Percentiles rank a stretch among this genome's conserved stretches.
Evolutionary conservation across 805 yeast species (phyloP).

Genomic region (Hanseniaspora singularis): DNA sequence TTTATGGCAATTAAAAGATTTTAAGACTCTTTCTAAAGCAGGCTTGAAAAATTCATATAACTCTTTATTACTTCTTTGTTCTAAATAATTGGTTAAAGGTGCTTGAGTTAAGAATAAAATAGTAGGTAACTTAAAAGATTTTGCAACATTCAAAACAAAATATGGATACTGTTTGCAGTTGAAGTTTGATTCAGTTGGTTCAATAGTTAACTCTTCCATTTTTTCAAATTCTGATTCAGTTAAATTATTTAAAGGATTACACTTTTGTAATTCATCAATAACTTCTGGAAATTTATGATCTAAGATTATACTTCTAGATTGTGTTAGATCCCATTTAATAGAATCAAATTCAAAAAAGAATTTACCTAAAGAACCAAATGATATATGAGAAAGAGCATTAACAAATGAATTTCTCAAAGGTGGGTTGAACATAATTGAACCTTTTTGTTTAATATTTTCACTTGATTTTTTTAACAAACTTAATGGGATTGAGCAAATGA

Average conservation of each 20-base stretch:
- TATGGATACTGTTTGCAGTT: constrained; percentile 50
- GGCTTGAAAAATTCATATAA: constrained; percentile 55
- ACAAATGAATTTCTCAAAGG: constrained; percentile 34
- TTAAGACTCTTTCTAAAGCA: constrained; percentile 25
- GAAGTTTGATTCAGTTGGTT: constrained; percentile 1
- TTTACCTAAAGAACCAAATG: constrained; percentile 55
- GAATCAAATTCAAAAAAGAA: constrained; percentile 47
- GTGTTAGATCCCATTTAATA: constrained; percentile 39
- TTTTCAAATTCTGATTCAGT: constrained; percentile 49
- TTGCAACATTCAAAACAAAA: constrained; percentile 44
- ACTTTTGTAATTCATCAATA: constrained; percentile 14
- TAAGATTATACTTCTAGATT: constrained; percentile 11
- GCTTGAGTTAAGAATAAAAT: constrained; percentile 60
- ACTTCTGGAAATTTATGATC: constrained; percentile 16
- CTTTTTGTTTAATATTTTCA: constrained; percentile 21
- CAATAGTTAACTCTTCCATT: constrained; percentile 37
- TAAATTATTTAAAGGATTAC: constrained; percentile 22
- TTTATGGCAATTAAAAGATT: constrained; percentile 17
- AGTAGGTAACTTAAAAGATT: constrained; percentile 37
- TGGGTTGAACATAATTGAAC: constrained; percentile 43
- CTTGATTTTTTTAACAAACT: constrained; percentile 40
- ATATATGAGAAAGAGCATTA: constrained; percentile 34
- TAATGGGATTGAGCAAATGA: constrained; percentile 60
- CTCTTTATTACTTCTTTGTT: constrained; percentile 34
- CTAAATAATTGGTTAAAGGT: constrained; percentile 51